Base-by-base conservation (phyloP, 352 stramenopile genomes). In the Globisporangium cylindrosporum region DNA sequence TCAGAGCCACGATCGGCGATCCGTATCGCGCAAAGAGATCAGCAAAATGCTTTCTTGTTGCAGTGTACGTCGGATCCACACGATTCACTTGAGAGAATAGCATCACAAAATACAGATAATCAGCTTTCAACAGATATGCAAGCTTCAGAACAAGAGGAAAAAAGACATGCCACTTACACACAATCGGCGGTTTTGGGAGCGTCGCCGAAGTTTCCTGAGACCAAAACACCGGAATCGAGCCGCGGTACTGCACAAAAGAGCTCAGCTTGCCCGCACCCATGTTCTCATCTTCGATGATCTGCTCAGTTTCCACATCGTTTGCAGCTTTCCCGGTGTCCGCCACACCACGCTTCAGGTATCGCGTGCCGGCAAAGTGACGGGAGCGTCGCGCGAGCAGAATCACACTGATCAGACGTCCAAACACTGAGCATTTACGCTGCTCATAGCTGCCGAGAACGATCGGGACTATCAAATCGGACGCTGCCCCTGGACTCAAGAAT, bases 171-270 rank as follows among this genome's bases (percentile, higher is more conserved):
- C 46, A 77, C 76, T 15, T 73, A 88, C 80, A 78, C 27, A 95
- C 90, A 53, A 99, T 99, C 0, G 97, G 97, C 3, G 98, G 98
- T 72, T 99, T 99, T 1, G 98, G 98, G 56, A 99, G 90, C 7
- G 97, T 99, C 6, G 99, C 95, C 38, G 87, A 98, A 4, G 93
- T 98, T 69, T 99, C 97, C 77, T 99, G 98, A 0, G 96, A 98
- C 98, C 98, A 99, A 74, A 98, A 99, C 0, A 98, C 98, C n/a
- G 98, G 98, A 75, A 99, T 99, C 3, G 95, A 99, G 4, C 98
- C 98, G 38, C 98, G 92, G 59, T 99, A 95, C 78, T 99, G 98
- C 49, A 99, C 86, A 70, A 97, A 99, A 2, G 91, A 97, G 22
- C 91, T 98, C 72, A 99, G 99, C 22, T 97, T 97, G 20, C 82